Evolutionary conservation across 1,284 basidiomycete species (phyloP).

Genomic region (Exobasidium rhododendri): DNA sequence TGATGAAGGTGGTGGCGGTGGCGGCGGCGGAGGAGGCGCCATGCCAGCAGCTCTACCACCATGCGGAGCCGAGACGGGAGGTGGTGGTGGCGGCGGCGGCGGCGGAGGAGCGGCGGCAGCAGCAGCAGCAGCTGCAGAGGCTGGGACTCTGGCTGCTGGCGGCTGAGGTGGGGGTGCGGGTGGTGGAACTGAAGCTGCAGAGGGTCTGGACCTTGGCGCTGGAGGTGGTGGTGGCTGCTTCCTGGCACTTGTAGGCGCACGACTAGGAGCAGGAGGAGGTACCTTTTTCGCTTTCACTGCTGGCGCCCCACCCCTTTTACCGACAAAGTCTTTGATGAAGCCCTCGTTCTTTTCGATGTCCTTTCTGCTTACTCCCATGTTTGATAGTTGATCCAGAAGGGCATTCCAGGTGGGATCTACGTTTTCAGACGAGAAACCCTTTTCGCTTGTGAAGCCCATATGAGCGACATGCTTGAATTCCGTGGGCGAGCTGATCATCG

Average conservation of each 20-base stretch:
- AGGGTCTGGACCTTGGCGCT: constrained; percentile 25
- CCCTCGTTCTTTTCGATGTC: constrained; percentile 74
- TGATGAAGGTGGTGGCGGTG: constrained; percentile 33
- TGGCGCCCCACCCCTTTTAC: constrained; percentile 59
- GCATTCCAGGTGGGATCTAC: constrained; percentile 91
- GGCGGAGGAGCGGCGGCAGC: constrained; percentile 56
- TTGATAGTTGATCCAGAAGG: constrained; percentile 70
- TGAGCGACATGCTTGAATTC: constrained; percentile 84
- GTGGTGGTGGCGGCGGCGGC: constrained; percentile 38
- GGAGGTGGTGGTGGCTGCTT: constrained; percentile 48
- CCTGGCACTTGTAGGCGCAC: constrained; percentile 40
- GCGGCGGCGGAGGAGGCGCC: constrained; percentile 30
- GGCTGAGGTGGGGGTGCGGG: constrained; percentile 40
- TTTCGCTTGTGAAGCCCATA: constrained; percentile 86
- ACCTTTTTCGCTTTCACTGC: constrained; percentile 59
- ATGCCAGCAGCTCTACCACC: constrained; percentile 14
- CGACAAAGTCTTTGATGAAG: constrained; percentile 82
- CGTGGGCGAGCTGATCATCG: constrained; percentile 79
- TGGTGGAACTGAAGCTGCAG: constrained; percentile 17
- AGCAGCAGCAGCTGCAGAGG: constrained; percentile 47
- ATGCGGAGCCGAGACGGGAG: constrained; percentile 24
- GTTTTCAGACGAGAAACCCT: constrained; percentile 78
- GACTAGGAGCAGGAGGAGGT: constrained; percentile 60
- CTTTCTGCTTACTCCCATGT: constrained; percentile 62
- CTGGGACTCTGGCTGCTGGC: constrained; percentile 54